These are phyloP conservation scores for Pseudogymnoascus sp. DNA, from an alignment of 2,329 filamentous ascomycete genomes.

Conservation along the genomic window DNA sequence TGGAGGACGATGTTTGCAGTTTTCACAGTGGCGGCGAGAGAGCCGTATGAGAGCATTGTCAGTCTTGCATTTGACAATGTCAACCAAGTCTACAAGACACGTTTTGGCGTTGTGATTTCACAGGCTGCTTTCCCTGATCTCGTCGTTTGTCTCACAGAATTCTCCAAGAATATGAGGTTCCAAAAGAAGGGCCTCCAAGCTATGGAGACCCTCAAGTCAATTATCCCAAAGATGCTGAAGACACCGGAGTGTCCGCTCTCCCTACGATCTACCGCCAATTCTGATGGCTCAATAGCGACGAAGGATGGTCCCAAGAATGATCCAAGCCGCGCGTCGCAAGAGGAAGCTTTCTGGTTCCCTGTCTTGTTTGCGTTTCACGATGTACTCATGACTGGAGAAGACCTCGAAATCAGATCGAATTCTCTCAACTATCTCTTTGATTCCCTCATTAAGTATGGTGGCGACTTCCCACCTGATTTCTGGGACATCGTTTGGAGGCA, in stretches of 20 bases:
- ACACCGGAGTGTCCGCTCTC: constrained; percentile 92
- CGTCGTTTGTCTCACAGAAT: constrained; percentile 92
- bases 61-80: constrained; percentile 97
- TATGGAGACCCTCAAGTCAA: constrained; percentile 88
- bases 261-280: constrained; percentile 41
- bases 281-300: constrained; percentile 29
- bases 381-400: constrained; percentile 97
- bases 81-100: constrained; percentile 85
- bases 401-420: constrained; percentile 84
- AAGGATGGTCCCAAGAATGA: constrained; percentile 42
- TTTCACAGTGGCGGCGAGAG: constrained; percentile 88
- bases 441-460: constrained; percentile 79
- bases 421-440: constrained; percentile 97
- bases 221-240: constrained; percentile 88
- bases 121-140: constrained; percentile 96
- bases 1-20: constrained; percentile 99
- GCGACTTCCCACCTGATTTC: constrained; percentile 85
- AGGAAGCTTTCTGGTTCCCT: constrained; percentile 98
- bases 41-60: constrained; percentile 90
- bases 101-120: constrained; percentile 90
- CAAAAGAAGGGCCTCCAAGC: constrained; percentile 97
- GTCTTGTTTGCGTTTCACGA: constrained; percentile 98
- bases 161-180: constrained; percentile 97
- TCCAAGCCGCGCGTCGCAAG: constrained; percentile 73
- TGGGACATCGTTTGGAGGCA: constrained; percentile 99